A percentile compares a stretch with the other conserved stretches of the same genome.
phyloP scores from a whole-genome alignment of 2,329 filamentous ascomycete species.

The Paraphaeosphaeria sporulosa region DNA sequence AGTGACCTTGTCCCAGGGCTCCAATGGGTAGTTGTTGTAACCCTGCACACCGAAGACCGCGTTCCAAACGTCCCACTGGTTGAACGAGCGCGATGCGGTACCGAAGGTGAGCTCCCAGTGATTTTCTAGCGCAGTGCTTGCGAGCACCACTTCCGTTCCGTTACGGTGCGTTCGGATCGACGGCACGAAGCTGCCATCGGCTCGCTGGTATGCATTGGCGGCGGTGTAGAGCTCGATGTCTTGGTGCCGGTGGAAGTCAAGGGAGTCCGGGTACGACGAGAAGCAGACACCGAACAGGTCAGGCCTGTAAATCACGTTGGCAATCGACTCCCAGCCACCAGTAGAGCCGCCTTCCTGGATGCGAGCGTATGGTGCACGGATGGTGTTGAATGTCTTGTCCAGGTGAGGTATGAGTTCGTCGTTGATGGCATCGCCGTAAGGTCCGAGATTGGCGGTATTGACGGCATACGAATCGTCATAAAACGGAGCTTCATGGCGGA shows the following conservation, averaged over 20 bases:
- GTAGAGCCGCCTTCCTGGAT: conserved; percentile 50
- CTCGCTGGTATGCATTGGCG: conserved; percentile 39
- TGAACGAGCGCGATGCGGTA: conserved; percentile 41
- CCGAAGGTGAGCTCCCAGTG: conserved; percentile 51
- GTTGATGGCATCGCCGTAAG: conserved; percentile 51
- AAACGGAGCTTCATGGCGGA: conserved; percentile 49
- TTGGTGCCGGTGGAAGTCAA: conserved; percentile 49
- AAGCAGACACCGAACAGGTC: conserved; percentile 50
- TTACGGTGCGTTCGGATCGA: conserved; percentile 42
- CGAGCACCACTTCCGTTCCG: conserved; percentile 33
- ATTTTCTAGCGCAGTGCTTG: conserved; percentile 42
- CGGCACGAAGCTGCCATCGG: conserved; percentile 36
- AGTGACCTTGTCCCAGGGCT: conserved; percentile 51
- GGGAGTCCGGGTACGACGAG: conserved; percentile 48
- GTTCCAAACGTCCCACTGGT: conserved; percentile 51
- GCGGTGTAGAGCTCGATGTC: conserved; percentile 46
- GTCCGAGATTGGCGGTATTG: conserved; percentile 50
- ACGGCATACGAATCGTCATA: conserved; percentile 52
- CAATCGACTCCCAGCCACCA: conserved; percentile 48
- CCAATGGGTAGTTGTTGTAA: conserved; percentile 48
- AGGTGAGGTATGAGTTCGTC: conserved; percentile 49
- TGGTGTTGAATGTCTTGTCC: conserved; percentile 46
- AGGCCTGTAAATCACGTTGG: conserved; percentile 48
- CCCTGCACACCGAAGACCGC: conserved; percentile 49
- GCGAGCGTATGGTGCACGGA: conserved; percentile 46